Percentiles rank a stretch among this genome's conserved stretches.
Conservation (phyloP, 1,139 yeast species). For the Hansenula sp. region DNA sequence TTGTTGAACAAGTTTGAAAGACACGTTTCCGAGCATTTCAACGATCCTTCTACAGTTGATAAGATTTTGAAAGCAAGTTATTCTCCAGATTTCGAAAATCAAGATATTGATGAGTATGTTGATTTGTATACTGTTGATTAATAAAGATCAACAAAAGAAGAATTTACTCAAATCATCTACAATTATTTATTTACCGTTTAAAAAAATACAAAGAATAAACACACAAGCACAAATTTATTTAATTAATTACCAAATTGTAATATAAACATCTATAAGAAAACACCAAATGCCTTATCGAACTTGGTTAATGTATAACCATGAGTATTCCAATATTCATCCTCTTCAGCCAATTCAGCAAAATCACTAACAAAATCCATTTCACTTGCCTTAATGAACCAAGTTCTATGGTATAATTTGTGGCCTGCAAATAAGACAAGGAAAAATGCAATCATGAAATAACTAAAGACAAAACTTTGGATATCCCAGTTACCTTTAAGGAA, state of each 20-base stretch:
- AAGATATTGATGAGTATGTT: conserved; percentile 47
- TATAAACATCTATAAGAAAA: no score
- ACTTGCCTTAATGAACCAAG: conserved; percentile 3
- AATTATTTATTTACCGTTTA: not conserved
- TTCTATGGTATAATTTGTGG: conserved; percentile 5
- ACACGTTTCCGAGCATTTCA: conserved; percentile 42
- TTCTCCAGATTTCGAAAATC: conserved; percentile 31
- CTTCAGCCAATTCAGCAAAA: conserved; percentile 3
- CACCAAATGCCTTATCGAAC: not conserved
- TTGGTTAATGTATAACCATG: not conserved
- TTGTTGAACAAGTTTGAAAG: conserved; percentile 44
- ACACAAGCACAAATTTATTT: no score
- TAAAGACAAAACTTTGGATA: conserved; percentile 46
- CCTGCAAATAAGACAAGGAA: conserved; percentile 30
- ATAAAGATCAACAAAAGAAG: not conserved
- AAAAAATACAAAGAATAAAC: no score
- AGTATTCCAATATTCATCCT: conserved; percentile 1
- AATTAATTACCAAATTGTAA: no score
- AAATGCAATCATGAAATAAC: conserved; percentile 53
- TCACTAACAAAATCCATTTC: conserved; percentile 4
- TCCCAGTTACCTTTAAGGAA: conserved; percentile 54
- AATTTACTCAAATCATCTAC: not conserved
- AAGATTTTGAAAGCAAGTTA: conserved; percentile 32
- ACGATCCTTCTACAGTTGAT: conserved; percentile 29
- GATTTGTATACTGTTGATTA: conserved; percentile 29